phyloP scores from a whole-genome alignment of 1,284 basidiomycete species.

The Veloboletus limbatus region DNA sequence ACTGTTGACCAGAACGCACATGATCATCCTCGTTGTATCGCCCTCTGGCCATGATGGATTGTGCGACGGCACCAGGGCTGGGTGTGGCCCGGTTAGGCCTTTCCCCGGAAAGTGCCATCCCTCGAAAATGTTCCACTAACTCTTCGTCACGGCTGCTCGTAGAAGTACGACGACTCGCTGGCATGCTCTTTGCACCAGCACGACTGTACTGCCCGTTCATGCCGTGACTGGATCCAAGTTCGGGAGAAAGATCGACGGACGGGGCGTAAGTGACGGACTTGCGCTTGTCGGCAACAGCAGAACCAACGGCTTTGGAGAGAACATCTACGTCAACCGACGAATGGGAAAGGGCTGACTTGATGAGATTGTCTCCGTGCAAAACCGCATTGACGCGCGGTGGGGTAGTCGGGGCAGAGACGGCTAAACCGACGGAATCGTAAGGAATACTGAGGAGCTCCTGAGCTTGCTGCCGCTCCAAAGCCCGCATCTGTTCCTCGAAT shows the following conservation, averaged over 20 bases:
- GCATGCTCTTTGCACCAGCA: slow-evolving; percentile 83
- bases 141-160: slow-evolving; percentile 80
- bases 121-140: slow-evolving; percentile 69
- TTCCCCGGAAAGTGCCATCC: slow-evolving; percentile 62
- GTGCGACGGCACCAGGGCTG: slow-evolving; percentile 44
- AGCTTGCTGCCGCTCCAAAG: slow-evolving; percentile 87
- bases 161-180: slow-evolving; percentile 79
- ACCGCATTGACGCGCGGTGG: slow-evolving; percentile 72
- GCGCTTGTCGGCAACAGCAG: slow-evolving; percentile 66
- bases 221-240: slow-evolving; percentile 43
- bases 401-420: slow-evolving; percentile 79
- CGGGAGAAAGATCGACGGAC: slow-evolving; percentile 67
- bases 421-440: slow-evolving; percentile 56
- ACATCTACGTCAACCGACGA: slow-evolving; percentile 57
- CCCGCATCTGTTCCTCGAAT: slow-evolving; percentile 93
- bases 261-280: slow-evolving; percentile 85
- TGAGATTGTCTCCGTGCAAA: slow-evolving; percentile 50
- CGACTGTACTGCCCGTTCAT: slow-evolving; percentile 58
- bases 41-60: slow-evolving; percentile 49
- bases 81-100: slow-evolving; percentile 53
- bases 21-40: slow-evolving; percentile 54
- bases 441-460: slow-evolving; percentile 77
- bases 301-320: slow-evolving; percentile 63
- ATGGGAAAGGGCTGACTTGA: slow-evolving; percentile 43
- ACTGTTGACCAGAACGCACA: slow-evolving; percentile 53